Evolutionary conservation across 495 filamentous ascomycete species (phyloP).

Genomic region (Penicilliopsis zonata): DNA sequence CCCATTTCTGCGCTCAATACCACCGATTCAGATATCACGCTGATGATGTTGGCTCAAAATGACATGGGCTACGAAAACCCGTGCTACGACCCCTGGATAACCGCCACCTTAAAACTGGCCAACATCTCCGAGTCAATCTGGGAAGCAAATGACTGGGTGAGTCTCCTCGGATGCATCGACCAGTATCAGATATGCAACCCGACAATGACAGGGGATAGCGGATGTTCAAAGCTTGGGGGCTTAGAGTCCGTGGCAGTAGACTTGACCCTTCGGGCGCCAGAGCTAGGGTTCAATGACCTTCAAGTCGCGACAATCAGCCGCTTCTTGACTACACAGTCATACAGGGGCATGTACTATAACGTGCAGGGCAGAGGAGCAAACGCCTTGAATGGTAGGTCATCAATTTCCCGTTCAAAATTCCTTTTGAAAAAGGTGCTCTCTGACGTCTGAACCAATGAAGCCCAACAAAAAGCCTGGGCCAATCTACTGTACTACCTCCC

Average conservation of each 20-base stretch:
- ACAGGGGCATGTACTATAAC: neutral
- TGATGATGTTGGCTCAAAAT: slow-evolving; percentile 18
- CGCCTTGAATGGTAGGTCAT: slow-evolving; percentile 1
- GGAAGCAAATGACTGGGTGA: slow-evolving; percentile 1
- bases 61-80: slow-evolving; percentile 9
- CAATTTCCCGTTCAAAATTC: too few species aligned
- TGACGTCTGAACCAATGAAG: slow-evolving; percentile 1
- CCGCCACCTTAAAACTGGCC: slow-evolving; percentile 3
- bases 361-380: slow-evolving; percentile 2
- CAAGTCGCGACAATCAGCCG: slow-evolving; percentile 1
- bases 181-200: slow-evolving; percentile 12
- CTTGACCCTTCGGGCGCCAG: neutral
- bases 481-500: slow-evolving; percentile 8
- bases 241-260: neutral
- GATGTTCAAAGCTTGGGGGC: neutral
- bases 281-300: slow-evolving; percentile 2
- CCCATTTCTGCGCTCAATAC: slow-evolving; percentile 13
- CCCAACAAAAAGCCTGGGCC: neutral
- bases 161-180: slow-evolving; percentile 9
- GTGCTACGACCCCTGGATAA: slow-evolving; percentile 9
- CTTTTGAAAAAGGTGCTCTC: too few species aligned
- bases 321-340: neutral
- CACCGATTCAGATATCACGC: slow-evolving; percentile 18
- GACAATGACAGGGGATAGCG: neutral
- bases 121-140: neutral